Conservation (phyloP, 495 filamentous ascomycete species). For the Neurospora sp. region DNA sequence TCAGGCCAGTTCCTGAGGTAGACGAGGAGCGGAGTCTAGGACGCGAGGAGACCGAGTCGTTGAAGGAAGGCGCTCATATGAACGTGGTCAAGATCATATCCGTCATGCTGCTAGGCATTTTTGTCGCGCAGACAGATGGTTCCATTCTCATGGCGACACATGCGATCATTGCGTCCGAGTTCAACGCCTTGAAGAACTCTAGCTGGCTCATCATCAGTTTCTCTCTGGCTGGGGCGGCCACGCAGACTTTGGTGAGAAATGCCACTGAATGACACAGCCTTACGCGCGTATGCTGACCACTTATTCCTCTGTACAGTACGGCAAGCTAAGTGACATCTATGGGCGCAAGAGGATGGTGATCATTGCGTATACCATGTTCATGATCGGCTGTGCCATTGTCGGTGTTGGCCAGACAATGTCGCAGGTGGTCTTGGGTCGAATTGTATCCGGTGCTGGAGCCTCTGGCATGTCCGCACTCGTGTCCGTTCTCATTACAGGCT, state of each 20-base stretch:
- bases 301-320: constrained; percentile 29
- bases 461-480: constrained; percentile 49
- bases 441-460: constrained; percentile 49
- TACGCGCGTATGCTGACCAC: not conserved
- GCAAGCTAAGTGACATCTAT: constrained; percentile 42
- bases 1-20: not conserved
- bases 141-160: constrained; percentile 56
- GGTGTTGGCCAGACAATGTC: constrained; percentile 41
- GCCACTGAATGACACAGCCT: not conserved
- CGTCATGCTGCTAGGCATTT: constrained; percentile 45
- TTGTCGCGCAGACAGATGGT: constrained; percentile 52
- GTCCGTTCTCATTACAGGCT: constrained; percentile 52
- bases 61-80: not conserved
- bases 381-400: constrained; percentile 31
- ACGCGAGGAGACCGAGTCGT: not conserved
- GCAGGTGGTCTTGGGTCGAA: constrained; percentile 46
- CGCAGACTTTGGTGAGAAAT: constrained; percentile 43
- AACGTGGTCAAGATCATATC: constrained; percentile 14
- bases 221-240: constrained; percentile 47
- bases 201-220: constrained; percentile 62
- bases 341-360: constrained; percentile 35
- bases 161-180: constrained; percentile 55
- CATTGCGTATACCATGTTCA: constrained; percentile 32
- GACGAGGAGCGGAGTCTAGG: constrained; percentile 12
- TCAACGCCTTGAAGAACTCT: constrained; percentile 47